Evolutionary conservation across 495 filamentous ascomycete genomes (phyloP).

Genomic region (Astrothelium macrocarpum): DNA sequence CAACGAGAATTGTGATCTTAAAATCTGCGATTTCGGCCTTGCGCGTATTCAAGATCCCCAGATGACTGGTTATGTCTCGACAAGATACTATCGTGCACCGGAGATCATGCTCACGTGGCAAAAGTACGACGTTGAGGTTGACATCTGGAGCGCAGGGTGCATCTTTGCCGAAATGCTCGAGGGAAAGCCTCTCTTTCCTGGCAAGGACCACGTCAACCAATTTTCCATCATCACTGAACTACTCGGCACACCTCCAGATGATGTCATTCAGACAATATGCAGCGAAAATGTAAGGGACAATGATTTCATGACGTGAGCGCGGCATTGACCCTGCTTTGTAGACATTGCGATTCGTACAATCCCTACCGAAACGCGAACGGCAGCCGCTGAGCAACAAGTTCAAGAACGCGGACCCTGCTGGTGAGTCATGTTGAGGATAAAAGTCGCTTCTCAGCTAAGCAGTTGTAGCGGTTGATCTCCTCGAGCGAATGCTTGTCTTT

Average conservation of each 20-base stretch:
- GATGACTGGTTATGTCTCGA: slow-evolving; percentile 99
- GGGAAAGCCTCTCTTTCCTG: slow-evolving; percentile 95
- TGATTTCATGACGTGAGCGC: not conserved
- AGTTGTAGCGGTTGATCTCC: slow-evolving; percentile 73
- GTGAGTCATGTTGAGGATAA: slow-evolving; percentile 42
- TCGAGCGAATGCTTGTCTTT: slow-evolving; percentile 96
- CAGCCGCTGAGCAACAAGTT: slow-evolving; percentile 88
- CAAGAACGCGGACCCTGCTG: slow-evolving; percentile 86
- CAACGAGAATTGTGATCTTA: slow-evolving; percentile 98
- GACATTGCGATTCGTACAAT: slow-evolving; percentile 96
- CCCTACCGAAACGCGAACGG: slow-evolving; percentile 88
- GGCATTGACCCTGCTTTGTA: slow-evolving; percentile 27
- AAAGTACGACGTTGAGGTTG: slow-evolving; percentile 98
- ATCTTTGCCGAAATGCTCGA: slow-evolving; percentile 99
- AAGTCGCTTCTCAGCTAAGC: not conserved
- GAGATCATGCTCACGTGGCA: slow-evolving; percentile 99
- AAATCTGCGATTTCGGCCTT: slow-evolving; percentile 98
- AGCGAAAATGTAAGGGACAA: slow-evolving; percentile 76
- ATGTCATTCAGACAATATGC: slow-evolving; percentile 97
- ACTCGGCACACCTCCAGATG: slow-evolving; percentile 92
- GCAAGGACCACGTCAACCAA: slow-evolving; percentile 98
- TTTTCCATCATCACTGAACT: slow-evolving; percentile 99
- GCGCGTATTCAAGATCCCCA: slow-evolving; percentile 98
- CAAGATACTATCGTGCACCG: slow-evolving; percentile 93
- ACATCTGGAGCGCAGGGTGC: slow-evolving; percentile 98